Base-by-base conservation (phyloP, 2,329 filamentous ascomycete species). In the Domatiomyces globalis region DNA sequence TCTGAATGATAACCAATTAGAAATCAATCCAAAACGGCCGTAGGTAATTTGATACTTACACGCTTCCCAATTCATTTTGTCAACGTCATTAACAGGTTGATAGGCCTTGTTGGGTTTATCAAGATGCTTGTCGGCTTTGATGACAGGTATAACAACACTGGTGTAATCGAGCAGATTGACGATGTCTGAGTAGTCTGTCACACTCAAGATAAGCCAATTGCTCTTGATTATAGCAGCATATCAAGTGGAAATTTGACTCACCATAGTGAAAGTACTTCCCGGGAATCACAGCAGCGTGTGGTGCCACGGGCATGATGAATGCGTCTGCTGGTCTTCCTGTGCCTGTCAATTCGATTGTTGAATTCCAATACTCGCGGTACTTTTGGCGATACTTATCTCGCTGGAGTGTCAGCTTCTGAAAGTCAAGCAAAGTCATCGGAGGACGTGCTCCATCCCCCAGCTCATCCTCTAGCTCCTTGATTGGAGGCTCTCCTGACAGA, bases 131-230 rank as follows among this genome's bases (percentile, higher is more conserved):
- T 74, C 67, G 1, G 72, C 69, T 36, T 67, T 61, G 1, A 66
- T 68, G 2, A 76, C 77, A 0, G 82, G 82, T 60, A 85, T 83
- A 0, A 79, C 72, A 1, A 76, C 63, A 6, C 72, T 74, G 0
- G 81, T 78, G 62, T 83, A 84, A 63, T 85, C 81, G 1, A 85
- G 71, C 44, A 84, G 59, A 61, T 85, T 86, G 78, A 80, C 85
- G 56, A 79, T 75, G 0, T 74, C 67, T 0, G 80, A 83, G 57
- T 85, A 85, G 1, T 73, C 22, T 25, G 22, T 25, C 6, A 25
- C 22, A 25, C 22, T 65, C 49, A 77, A 74, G 0, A 77, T 73
- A 0, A 73, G 74, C 60, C 80, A 80, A 65, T 77, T 83, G 2
- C 72, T 67, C 65, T 84, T 80, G 49, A 80, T 73, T 9, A 73